Percentiles rank a stretch among this genome's conserved stretches.
phyloP scores from a whole-genome alignment of 176 grass and related monocot species.

The Tillandsia leiboldiana region DNA sequence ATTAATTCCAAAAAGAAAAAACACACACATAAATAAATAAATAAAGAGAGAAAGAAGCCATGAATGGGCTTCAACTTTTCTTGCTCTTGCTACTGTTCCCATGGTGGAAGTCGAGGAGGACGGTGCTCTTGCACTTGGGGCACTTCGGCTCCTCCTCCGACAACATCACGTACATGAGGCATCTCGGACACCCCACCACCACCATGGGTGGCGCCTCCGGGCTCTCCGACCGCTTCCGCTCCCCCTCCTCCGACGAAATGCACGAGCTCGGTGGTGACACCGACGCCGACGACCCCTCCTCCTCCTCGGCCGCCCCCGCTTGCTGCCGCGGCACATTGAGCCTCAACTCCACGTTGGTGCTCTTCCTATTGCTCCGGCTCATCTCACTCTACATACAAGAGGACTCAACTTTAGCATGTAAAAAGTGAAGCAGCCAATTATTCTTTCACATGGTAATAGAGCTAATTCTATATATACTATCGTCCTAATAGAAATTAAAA shows the following conservation, averaged over 20 bases:
- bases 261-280: conserved; percentile 87
- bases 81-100: conserved; percentile 30
- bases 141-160: conserved; percentile 82
- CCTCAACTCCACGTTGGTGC: conserved; percentile 56
- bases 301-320: conserved; percentile 24
- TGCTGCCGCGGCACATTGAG: conserved; percentile 42
- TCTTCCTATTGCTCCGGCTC: conserved; percentile 80
- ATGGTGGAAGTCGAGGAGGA: conserved; percentile 82
- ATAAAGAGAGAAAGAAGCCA: too few species aligned
- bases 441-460: too few species aligned
- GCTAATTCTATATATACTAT: too few species aligned
- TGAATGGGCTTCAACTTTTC: conserved; percentile 1
- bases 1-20: too few species aligned
- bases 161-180: conserved; percentile 99
- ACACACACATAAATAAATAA: too few species aligned
- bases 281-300: conserved; percentile 27
- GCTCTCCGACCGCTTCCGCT: conserved; percentile 22
- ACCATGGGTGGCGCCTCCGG: conserved; percentile 71
- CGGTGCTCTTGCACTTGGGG: conserved; percentile 78
- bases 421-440: too few species aligned
- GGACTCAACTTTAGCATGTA: background rate
- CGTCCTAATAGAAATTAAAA: too few species aligned
- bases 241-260: conserved; percentile 68
- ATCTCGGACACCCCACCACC: conserved; percentile 75
- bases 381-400: conserved; percentile 30